Percentiles rank a stretch among this genome's conserved stretches.
Evolutionary conservation across 2,329 filamentous ascomycete genomes (phyloP).

Genomic region (Scolecobasidium constrictum): DNA sequence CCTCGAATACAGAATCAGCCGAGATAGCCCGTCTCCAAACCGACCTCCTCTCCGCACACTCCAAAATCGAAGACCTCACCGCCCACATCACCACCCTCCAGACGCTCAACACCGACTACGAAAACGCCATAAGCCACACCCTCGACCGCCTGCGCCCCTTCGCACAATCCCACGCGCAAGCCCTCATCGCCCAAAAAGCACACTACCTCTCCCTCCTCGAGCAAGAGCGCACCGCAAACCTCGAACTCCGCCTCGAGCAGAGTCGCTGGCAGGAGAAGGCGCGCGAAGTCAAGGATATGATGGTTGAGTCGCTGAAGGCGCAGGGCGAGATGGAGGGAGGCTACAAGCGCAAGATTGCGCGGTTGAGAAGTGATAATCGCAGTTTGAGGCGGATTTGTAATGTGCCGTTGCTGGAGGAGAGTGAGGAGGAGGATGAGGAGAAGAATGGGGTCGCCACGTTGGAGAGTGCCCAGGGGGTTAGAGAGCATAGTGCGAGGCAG

Average conservation of each 20-base stretch:
- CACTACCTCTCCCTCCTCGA: slow-evolving; percentile 37
- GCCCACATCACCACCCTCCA: slow-evolving; percentile 18
- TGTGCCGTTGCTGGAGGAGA: slow-evolving; percentile 31
- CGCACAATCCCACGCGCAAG: slow-evolving; percentile 30
- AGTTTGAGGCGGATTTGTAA: slow-evolving; percentile 33
- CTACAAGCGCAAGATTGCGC: slow-evolving; percentile 27
- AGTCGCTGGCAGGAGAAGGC: slow-evolving; percentile 38
- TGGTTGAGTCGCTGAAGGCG: slow-evolving; percentile 27
- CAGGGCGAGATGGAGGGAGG: slow-evolving; percentile 26
- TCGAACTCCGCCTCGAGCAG: slow-evolving; percentile 36
- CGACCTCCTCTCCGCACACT: slow-evolving; percentile 21
- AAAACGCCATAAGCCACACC: slow-evolving; percentile 27
- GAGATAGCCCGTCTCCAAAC: slow-evolving; percentile 21
- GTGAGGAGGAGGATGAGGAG: slow-evolving; percentile 30
- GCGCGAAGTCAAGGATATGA: slow-evolving; percentile 30
- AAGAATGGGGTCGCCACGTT: slow-evolving; percentile 4
- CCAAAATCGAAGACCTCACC: slow-evolving; percentile 17
- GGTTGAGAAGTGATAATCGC: slow-evolving; percentile 36
- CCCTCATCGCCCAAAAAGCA: slow-evolving; percentile 33
- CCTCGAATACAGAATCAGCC: slow-evolving; percentile 15
- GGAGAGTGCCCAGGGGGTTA: too few species aligned
- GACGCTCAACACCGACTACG: slow-evolving; percentile 28
- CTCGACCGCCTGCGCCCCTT: slow-evolving; percentile 26
- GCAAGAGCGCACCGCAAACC: slow-evolving; percentile 30
- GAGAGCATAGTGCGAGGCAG: slow-evolving; percentile 1